Conservation (phyloP, 768 basidiomycete species). For the Boletus edulis region DNA sequence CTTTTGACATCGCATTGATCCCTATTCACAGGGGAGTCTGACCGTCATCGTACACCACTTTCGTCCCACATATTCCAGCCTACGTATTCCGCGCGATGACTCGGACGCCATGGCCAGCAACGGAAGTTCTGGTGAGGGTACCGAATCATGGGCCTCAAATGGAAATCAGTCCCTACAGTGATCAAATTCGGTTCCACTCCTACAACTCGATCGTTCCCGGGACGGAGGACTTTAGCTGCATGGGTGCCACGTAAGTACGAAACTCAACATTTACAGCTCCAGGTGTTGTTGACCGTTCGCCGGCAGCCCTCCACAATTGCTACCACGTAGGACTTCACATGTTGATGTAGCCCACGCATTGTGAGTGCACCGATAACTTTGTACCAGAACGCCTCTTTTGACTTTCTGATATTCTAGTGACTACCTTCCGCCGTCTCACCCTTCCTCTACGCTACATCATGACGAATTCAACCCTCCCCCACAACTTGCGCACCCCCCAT, state of each 20-base stretch:
- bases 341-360: neutral
- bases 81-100: constrained; percentile 9
- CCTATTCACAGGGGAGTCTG: constrained; percentile 6
- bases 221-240: neutral
- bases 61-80: neutral
- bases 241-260: constrained; percentile 9
- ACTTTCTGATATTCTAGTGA: constrained; percentile 5
- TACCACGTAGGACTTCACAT: neutral
- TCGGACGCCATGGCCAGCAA: constrained; percentile 6
- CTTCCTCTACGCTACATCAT: neutral
- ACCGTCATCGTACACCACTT: neutral
- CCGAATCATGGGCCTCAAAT: neutral
- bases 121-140: neutral
- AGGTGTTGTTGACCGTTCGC: constrained; percentile 2
- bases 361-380: constrained; percentile 8
- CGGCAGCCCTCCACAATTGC: constrained; percentile 3
- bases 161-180: constrained; percentile 5
- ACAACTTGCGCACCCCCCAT: neutral
- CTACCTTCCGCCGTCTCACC: neutral
- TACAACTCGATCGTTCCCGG: neutral
- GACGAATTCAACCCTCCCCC: neutral
- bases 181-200: neutral
- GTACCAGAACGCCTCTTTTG: neutral
- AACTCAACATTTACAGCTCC: neutral
- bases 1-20: constrained; percentile 10